Conservation (phyloP, 176 grass and related monocot species). For the Eremochloa ophiuroides region DNA sequence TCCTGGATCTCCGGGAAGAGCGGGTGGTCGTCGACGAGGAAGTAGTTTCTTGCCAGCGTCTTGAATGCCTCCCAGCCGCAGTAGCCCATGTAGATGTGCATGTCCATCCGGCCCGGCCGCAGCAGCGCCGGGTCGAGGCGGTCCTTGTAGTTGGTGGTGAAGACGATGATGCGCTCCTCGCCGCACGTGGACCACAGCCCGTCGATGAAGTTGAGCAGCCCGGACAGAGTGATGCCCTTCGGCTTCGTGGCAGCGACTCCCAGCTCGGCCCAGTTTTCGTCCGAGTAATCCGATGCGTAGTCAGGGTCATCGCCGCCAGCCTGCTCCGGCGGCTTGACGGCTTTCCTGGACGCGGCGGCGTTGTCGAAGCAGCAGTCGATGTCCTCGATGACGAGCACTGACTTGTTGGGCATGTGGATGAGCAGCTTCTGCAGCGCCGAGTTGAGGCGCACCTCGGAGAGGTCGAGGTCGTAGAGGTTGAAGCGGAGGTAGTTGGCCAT, state of each 20-base stretch:
- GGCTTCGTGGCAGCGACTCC: neutral
- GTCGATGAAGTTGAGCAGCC: conserved; percentile 46
- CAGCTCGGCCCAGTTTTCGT: neutral
- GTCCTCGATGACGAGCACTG: conserved; percentile 67
- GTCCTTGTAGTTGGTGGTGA: conserved; percentile 87
- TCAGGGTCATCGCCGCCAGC: no score
- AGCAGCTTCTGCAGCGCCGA: conserved; percentile 49
- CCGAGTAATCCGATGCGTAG: no score
- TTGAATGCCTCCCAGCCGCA: conserved; percentile 41
- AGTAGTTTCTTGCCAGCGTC: conserved; percentile 27
- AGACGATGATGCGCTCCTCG: conserved; percentile 78
- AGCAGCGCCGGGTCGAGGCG: conserved; percentile 73
- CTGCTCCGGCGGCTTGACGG: no score
- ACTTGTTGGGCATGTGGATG: conserved; percentile 42
- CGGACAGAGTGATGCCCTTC: conserved; percentile 39
- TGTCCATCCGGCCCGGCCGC: conserved; percentile 80
- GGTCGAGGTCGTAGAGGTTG: conserved; percentile 55
- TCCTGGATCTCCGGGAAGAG: conserved; percentile 15
- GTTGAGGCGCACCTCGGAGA: conserved; percentile 47
- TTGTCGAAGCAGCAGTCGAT: conserved; percentile 46
- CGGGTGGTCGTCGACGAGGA: conserved; percentile 28
- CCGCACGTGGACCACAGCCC: conserved; percentile 55
- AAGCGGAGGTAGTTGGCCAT: conserved; percentile 62
- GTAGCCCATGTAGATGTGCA: conserved; percentile 63
- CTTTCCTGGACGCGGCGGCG: neutral